A percentile compares a stretch with the other conserved stretches of the same genome.
phyloP scores from a whole-genome alignment of 164 flowering plant species.

The Magnolia officinalis region DNA sequence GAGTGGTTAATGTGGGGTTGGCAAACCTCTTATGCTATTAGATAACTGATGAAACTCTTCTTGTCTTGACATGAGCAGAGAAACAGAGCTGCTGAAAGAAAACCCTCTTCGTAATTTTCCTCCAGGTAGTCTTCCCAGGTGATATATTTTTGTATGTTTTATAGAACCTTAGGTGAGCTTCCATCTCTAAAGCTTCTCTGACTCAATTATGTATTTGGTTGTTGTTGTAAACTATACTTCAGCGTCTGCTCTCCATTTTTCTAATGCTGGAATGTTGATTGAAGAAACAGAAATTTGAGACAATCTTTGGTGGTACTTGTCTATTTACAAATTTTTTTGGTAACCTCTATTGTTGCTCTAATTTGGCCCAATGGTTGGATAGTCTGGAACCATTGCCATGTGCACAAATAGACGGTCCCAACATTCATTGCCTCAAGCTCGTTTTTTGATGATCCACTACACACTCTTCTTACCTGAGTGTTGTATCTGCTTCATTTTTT shows the following conservation, averaged over 20 bases:
- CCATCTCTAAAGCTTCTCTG: not conserved
- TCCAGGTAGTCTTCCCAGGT: conserved; percentile 66
- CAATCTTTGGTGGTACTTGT: not conserved
- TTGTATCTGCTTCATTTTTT: no score
- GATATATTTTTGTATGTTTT: conserved; percentile 11
- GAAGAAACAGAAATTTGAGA: not conserved
- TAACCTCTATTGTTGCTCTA: not conserved
- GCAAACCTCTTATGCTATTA: not conserved
- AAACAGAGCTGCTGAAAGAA: conserved; percentile 70
- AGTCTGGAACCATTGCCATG: not conserved
- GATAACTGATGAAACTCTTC: not conserved
- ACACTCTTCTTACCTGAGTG: no score
- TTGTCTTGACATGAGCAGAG: conserved; percentile 42
- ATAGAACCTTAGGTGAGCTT: not conserved
- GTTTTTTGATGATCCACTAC: no score
- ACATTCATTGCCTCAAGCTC: not conserved
- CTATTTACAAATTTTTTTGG: not conserved
- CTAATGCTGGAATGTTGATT: not conserved
- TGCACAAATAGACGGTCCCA: not conserved
- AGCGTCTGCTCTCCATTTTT: not conserved
- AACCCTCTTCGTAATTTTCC: conserved; percentile 86
- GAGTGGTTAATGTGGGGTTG: not conserved
- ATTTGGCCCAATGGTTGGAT: not conserved
- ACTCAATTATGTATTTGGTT: not conserved
- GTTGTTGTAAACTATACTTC: not conserved